Evolutionary conservation across 2,329 filamentous ascomycete genomes (phyloP), one percentile per base, ranked within the genome.

Genomic region (Hypoxylon sp.): DNA sequence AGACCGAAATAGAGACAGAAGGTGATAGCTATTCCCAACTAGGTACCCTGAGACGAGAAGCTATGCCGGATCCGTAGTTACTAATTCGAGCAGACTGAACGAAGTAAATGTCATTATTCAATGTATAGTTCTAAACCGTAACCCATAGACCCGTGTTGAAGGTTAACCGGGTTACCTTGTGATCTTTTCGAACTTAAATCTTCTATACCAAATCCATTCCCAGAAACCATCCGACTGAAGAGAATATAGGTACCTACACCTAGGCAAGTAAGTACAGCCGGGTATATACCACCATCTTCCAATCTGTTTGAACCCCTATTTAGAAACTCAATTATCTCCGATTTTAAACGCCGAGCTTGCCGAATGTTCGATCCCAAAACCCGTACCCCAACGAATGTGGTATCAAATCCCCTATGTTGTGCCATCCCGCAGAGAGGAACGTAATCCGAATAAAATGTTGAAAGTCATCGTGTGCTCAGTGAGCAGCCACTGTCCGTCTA

Each of bases 271-370:
- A n/a, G n/a, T n/a, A n/a, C n/a, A 14, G 12, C 32, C 21, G 23
- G 8, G 30, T 41, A 52, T 51, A 52, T 39, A 43, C 9, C 41
- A 45, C 46, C 5, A 21, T 55, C 45, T 51, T 37, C 27, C 60
- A 63, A 48, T 54, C 25, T 53, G n/a, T 30, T 32, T 16, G 25
- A 5, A 9, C 39, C 41, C 25, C 19, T 53, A 51, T 37, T 25
- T 16, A 16, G 19, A 41, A 23, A 25, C 30, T 6, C 39, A 5
- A 47, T 5, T 21, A 8, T 12, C 47, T 32, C 14, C 16, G 8
- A 39, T 34, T 55, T 60, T 7, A 53, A 61, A 67, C 64, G 56
- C 64, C 64, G 30, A 34, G 64, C 60, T 60, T 46, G 19, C 46
- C 46, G 61, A 48, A 59, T 45, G 23, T 34, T 11, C 45, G 41